A percentile compares a stretch with the other conserved stretches of the same genome.
These are phyloP conservation scores for Cyclocybe cylindracea DNA, from an alignment of 768 basidiomycete species.

Conservation along the genomic window DNA sequence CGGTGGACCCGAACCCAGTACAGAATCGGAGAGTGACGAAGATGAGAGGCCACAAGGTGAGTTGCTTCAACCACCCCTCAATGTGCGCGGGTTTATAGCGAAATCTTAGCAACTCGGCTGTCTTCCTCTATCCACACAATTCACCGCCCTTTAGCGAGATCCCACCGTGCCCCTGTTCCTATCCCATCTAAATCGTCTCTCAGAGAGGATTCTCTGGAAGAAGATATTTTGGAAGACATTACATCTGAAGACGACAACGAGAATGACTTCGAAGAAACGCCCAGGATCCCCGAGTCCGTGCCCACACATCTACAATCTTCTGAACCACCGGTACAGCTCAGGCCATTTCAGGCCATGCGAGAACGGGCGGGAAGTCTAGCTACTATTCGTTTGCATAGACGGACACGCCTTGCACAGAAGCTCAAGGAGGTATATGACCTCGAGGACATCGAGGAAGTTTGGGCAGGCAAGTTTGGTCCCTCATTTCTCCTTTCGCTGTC, in stretches of 20 bases:
- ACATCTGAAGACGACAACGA: constrained; percentile 28
- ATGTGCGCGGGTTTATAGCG: constrained; percentile 1
- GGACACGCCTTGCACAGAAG: constrained; percentile 81
- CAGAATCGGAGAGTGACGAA: constrained; percentile 67
- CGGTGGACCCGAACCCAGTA: constrained; percentile 38
- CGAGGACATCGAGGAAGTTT: constrained; percentile 78
- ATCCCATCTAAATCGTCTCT: constrained; percentile 18
- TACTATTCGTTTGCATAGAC: constrained; percentile 68
- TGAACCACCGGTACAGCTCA: constrained; percentile 6
- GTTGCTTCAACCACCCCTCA: constrained; percentile 4
- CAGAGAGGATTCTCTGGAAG: constrained; percentile 23
- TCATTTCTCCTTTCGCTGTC: neutral
- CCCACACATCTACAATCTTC: constrained; percentile 4
- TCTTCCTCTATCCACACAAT: constrained; percentile 90
- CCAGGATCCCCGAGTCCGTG: constrained; percentile 30
- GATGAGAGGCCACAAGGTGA: constrained; percentile 52
- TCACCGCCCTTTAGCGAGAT: constrained; percentile 76
- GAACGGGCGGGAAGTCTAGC: constrained; percentile 66
- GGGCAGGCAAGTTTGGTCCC: constrained; percentile 58
- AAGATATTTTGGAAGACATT: constrained; percentile 23
- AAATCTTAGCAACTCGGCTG: constrained; percentile 43
- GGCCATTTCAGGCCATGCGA: constrained; percentile 24
- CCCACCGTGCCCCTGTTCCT: constrained; percentile 42
- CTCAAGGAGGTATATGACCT: constrained; percentile 87
- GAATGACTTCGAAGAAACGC: constrained; percentile 64